Evolutionary conservation across 2,329 filamentous ascomycete species (phyloP), one percentile per base, ranked within the genome.

Genomic region (Fonsecaea pugnacius): DNA sequence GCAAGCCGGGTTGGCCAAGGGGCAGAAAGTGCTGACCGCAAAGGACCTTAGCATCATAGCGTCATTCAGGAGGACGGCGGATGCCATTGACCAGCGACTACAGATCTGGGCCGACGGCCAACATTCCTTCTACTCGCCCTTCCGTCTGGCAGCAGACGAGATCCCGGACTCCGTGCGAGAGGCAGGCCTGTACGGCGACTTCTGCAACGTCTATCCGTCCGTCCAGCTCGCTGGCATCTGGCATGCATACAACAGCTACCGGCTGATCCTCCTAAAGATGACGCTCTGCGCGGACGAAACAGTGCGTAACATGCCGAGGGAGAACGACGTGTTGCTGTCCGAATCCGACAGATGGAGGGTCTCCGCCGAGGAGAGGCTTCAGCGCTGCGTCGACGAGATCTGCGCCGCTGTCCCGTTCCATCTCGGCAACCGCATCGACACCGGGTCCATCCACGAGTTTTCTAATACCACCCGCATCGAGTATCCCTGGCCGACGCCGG

Each of bases 391-490:
- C 21, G 58, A 60, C 33, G 58, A 60, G 27, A 51, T 60, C 30
- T 60, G 48, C 30, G 58, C 58, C 43, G 48, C 43, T 6, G 46
- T 60, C n/a, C 58, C 58, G 10, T 60, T 60, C 48, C 58, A 60
- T 27, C 58, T 60, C 16, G 58, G 58, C 3, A 60, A 38, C 33
- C 58, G 58, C 18, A 32, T 18, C 5, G 35, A 40, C 10, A 2
- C 27, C 14, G 53, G 53, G 1, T 56, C 53, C 33, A 56, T 56
- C 33, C 53, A 56, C 38, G 53, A 56, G 33, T 27, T 56, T 10
- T 56, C 53, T 1, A 27, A 56, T 16, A 56, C 53, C 2, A 16
- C 30, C 8, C 16, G 9, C 33, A 56, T 56, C 18, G 53, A 56
- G 21, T 56, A 56, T 16, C 53, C 53, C 14, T 56, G 53, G 53